Evolutionary conservation across 1,284 basidiomycete species (phyloP).

Genomic region (Ustilago nuda): DNA sequence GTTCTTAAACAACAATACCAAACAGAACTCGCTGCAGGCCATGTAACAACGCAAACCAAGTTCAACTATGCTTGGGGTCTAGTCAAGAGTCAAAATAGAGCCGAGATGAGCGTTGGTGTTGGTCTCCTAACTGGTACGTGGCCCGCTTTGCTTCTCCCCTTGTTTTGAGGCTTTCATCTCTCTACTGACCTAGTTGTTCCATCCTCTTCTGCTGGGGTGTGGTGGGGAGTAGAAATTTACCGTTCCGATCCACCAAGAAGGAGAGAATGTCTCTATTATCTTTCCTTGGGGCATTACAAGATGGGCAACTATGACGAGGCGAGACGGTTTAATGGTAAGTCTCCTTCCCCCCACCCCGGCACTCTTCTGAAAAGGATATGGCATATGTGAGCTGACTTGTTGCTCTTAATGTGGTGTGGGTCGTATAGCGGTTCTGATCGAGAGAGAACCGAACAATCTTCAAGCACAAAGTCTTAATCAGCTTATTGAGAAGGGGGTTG

Average conservation of each 20-base stretch:
- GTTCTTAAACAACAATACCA: conserved; percentile 87
- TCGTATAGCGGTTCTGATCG: conserved; percentile 82
- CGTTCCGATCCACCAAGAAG: conserved; percentile 86
- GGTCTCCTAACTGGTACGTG: conserved; percentile 85
- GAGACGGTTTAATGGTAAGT: conserved; percentile 88
- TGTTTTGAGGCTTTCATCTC: neutral
- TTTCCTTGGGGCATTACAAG: conserved; percentile 96
- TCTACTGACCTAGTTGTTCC: too few relatives aligned
- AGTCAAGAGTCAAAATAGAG: conserved; percentile 62
- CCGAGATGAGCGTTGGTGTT: conserved; percentile 79
- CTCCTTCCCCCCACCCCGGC: neutral
- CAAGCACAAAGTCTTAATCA: conserved; percentile 87
- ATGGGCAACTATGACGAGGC: conserved; percentile 95
- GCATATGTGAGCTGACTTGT: too few relatives aligned
- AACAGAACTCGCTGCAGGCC: conserved; percentile 81
- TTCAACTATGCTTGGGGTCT: conserved; percentile 95
- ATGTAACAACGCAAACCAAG: conserved; percentile 93
- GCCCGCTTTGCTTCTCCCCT: neutral
- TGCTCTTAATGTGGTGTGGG: neutral
- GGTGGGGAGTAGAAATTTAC: conserved; percentile 82
- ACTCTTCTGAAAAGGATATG: too few relatives aligned
- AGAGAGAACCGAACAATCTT: conserved; percentile 92
- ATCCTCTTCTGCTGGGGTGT: neutral
- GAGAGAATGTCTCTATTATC: conserved; percentile 96
- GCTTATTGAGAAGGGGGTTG: conserved; percentile 88